These are phyloP conservation scores for Syzygium aqueum DNA, from an alignment of 345 rosid genomes.

Conservation along the genomic window DNA sequence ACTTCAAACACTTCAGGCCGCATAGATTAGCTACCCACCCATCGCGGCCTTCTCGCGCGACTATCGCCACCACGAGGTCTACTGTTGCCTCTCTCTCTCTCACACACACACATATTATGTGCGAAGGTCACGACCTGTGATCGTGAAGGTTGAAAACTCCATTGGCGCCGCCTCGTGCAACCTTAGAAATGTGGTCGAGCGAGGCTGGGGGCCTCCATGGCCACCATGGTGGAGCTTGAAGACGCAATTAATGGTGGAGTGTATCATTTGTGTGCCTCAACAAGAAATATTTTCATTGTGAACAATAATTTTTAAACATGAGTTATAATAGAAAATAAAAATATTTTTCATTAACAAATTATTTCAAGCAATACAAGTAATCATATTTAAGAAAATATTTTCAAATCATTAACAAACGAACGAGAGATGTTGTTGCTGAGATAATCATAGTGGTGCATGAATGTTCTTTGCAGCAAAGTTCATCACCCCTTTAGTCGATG, in stretches of 20 bases:
- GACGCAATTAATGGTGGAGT: neutral
- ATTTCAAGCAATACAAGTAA: neutral
- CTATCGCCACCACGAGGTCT: neutral
- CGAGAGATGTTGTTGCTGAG: neutral
- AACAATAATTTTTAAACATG: neutral
- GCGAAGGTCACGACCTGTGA: neutral
- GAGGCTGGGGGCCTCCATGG: neutral
- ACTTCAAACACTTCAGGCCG: neutral
- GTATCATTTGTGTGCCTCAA: neutral
- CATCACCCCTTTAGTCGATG: neutral
- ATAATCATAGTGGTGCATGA: neutral
- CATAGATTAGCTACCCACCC: neutral
- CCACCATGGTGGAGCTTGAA: neutral
- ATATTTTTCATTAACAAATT: neutral
- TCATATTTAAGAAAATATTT: neutral
- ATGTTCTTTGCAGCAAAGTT: neutral
- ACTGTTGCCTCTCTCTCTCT: neutral
- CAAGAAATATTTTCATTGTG: accelerated
- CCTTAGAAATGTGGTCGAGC: neutral
- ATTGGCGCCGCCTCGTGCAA: neutral
- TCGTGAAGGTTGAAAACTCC: neutral
- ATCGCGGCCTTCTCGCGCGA: accelerated
- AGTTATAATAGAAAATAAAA: neutral
- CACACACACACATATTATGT: neutral
- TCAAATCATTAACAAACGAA: neutral